Base-by-base conservation (phyloP, 371 early-diverging fungal species). In the Mortierella sp. region DNA sequence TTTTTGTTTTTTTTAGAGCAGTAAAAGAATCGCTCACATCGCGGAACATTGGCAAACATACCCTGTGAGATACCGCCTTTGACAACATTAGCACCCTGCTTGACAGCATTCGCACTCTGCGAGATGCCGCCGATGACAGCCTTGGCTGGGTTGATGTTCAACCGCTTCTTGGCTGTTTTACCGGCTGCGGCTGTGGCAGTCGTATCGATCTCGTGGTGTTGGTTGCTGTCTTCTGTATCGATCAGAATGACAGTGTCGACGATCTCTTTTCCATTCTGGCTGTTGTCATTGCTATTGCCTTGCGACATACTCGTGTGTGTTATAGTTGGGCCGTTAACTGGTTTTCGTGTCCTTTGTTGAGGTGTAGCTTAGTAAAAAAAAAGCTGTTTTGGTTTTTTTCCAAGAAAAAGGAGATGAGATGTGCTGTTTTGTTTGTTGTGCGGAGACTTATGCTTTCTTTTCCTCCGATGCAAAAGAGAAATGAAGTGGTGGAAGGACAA, bases 81-180 rank as follows among this genome's bases (percentile, higher is more conserved):
- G 58, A 81, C 74, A 7, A 58, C 81, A 5, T 72, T 77, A 31
- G 76, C 76, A 21, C 79, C 74, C 47, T 68, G 76, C 57, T 79
- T 83, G n/a, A 76, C 76, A 2, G 75, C 80, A 34, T 31, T 73
- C 3, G 79, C 75, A 47, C 83, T 70, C 52, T 83, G 83, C 0
- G 77, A 68, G 50, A 81, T 77, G 11, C 81, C 77, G 0, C 78
- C 81, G 31, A 79, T 76, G 21, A 83, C 80, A 42, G 75, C 80
- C 68, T 79, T 83, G 13, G 77, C 77, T 8, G 83, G 80, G 28
- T 79, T 82, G 21, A 82, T 70, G 19, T 16, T 72, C 28, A 74
- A 31, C 11, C 82, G 52, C 16, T 75, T 78, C 38, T 72, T 75
- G 34, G 44, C 74, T 5, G 34, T 26, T 4, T 54, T 76, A 28